Base-by-base conservation (phyloP, 1,284 basidiomycete species). In the Cryptococcus wingfieldii region DNA sequence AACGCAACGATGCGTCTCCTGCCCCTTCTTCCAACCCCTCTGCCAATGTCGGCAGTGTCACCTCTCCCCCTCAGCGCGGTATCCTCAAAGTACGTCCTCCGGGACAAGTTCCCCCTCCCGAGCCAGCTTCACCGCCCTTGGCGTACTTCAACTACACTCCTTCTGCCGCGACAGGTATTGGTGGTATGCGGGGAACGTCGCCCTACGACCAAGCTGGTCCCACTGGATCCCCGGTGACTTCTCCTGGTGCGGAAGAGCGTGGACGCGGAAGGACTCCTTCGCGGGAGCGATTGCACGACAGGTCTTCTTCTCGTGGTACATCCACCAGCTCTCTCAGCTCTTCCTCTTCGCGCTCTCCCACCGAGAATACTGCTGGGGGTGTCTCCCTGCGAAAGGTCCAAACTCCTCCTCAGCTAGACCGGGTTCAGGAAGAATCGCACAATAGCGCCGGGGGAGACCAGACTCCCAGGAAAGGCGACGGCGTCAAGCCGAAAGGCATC, bases 81-180 rank as follows among this genome's bases (percentile, higher is more conserved):
- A 77, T 74, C 48, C 71, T 76, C 63, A 77, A 75, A 60, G 68
- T 75, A 19, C 67, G 74, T 37, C 64, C 65, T 23, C 68, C 71
- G 5, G 62, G 65, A 27, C 50, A 45, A 5, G 51, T 58, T 4
- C 54, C 62, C 7, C 54, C 60, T 13, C 62, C 63, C 5, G 66
- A 68, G 37, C 65, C 71, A 1, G 65, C 63, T 4, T 66, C 69
- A 4, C 72, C 72, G 0, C 62, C 69, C 4, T 59, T 53, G 9
- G 63, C 66, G 8, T 66, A 71, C 44, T 77, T 77, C 71, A 76
- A 76, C 61, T 77, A 75, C 62, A 77, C 70, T 53, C 75, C 75
- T 2, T 77, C 76, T 1, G 71, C 70, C 12, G 76, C 76, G 3
- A 77, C 76, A 5, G 76, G 76, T 62, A 70, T 76, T 38, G 76